A percentile compares a stretch with the other conserved stretches of the same genome.
phyloP scores from a whole-genome alignment of 73 alveolate genomes.

The Uronychia binucleata region DNA sequence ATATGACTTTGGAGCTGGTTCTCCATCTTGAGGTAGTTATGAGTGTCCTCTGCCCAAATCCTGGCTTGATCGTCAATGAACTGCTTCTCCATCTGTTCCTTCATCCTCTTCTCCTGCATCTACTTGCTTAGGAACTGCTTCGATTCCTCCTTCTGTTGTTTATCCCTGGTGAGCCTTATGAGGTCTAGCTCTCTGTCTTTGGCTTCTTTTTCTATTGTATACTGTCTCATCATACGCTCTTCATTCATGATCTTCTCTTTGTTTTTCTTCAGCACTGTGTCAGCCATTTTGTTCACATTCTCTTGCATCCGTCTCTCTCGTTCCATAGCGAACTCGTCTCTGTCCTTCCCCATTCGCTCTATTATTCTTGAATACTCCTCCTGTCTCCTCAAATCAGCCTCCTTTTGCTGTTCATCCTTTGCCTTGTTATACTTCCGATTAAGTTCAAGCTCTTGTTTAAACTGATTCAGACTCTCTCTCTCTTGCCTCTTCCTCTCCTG shows the following conservation, averaged over 20 bases:
- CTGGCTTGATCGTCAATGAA: neutral
- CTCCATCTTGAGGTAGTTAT: neutral
- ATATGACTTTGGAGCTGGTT: neutral
- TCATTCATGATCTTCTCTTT: neutral
- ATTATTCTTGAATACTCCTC: neutral
- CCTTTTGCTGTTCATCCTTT: neutral
- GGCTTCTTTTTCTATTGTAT: neutral
- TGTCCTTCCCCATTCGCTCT: neutral
- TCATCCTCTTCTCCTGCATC: neutral
- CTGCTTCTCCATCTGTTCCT: neutral
- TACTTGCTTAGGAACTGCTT: neutral
- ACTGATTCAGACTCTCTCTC: neutral
- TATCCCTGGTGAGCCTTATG: neutral
- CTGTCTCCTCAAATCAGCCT: neutral
- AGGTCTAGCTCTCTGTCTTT: neutral
- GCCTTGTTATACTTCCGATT: neutral
- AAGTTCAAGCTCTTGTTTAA: neutral
- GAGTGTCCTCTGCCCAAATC: neutral
- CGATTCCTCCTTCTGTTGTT: neutral
- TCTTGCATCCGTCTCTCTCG: neutral
- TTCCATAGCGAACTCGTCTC: neutral
- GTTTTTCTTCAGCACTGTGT: neutral
- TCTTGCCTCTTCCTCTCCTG: neutral
- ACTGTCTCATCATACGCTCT: neutral
- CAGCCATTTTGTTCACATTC: neutral